A percentile compares a stretch with the other conserved stretches of the same genome.
Evolutionary conservation across 106 monocot genomes (phyloP).

Genomic region (Platanthera zijinensis): DNA sequence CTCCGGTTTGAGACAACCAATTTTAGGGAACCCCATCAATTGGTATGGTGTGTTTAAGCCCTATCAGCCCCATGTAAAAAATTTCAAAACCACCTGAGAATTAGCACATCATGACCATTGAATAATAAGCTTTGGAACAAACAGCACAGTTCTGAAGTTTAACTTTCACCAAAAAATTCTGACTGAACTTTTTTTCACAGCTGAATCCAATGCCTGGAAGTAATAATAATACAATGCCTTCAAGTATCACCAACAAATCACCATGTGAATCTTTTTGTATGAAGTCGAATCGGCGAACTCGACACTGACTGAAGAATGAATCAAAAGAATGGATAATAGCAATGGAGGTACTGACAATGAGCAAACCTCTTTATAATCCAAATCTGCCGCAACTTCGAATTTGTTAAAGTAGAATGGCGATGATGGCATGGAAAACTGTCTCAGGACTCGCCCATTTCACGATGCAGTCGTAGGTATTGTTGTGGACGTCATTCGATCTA

Average conservation of each 20-base stretch:
- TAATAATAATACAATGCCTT: neutral
- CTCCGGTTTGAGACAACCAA: no score
- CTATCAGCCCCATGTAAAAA: no score
- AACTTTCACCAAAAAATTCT: no score
- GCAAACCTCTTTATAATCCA: neutral
- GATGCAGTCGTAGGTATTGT: constrained; percentile 14
- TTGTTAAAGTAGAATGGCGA: constrained; percentile 61
- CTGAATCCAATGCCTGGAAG: neutral
- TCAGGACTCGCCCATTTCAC: constrained; percentile 26
- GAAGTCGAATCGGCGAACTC: neutral
- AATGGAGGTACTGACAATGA: neutral
- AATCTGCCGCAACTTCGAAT: neutral
- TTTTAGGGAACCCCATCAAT: no score
- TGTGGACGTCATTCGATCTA: constrained; percentile 1
- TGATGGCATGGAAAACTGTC: constrained; percentile 53
- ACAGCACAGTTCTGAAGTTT: no score
- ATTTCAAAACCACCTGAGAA: no score
- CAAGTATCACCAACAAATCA: constrained; percentile 7
- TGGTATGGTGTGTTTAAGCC: no score
- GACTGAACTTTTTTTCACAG: no score
- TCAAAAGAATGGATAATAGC: neutral
- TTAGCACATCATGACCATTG: no score
- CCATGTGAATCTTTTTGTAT: neutral
- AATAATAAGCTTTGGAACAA: no score
- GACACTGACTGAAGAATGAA: neutral